Base-by-base conservation (phyloP, 2,329 filamentous ascomycete species). In the Fusarium sp. region DNA sequence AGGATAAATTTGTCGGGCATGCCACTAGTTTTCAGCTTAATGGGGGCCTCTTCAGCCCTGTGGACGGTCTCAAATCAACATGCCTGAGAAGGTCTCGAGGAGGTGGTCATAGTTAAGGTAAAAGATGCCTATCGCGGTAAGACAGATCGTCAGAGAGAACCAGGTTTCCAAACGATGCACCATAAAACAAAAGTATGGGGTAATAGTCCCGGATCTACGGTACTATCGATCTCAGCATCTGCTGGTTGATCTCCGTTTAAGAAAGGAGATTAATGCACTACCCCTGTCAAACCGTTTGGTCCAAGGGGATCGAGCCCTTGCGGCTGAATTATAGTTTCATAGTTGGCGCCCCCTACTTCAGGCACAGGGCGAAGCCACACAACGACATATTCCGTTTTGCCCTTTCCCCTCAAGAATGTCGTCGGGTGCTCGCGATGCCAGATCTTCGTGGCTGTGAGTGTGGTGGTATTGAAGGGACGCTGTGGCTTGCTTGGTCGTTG, bases 251-350 rank as follows among this genome's bases (percentile, higher is more conserved):
- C 66, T 69, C 66, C 52, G 52, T 66, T 70, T 52, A 23, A 5
- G 32, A 19, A 65, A 59, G 59, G 67, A 69, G 46, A 35, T 65
- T 54, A 19, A 64, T 35, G 40, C 30, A 33, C 3, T 16, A 25
- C 37, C 33, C 59, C 47, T 43, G 21, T 38, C 19, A 32, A 58
- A 38, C 52, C 35, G 25, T 23, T 38, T 28, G 28, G 38, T 25
- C 46, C 37, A 38, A 53, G 19, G 47, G 15, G 35, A 53, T 62
- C 54, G 47, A 67, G 65, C 49, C 42, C 35, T 32, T 69, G 67
- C 50, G 66, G 66, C 67, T 69, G 67, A 65, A 49, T 38, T 54
- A 54, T 53, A 65, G 66, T 70, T 69, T 46, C 10, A 38, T 33
- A 30, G 4, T 65, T 49, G 66, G 52, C 60, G 66, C 40, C 46